Conservation (phyloP, 352 stramenopile genomes). For the Globisporangium abappressorium region DNA sequence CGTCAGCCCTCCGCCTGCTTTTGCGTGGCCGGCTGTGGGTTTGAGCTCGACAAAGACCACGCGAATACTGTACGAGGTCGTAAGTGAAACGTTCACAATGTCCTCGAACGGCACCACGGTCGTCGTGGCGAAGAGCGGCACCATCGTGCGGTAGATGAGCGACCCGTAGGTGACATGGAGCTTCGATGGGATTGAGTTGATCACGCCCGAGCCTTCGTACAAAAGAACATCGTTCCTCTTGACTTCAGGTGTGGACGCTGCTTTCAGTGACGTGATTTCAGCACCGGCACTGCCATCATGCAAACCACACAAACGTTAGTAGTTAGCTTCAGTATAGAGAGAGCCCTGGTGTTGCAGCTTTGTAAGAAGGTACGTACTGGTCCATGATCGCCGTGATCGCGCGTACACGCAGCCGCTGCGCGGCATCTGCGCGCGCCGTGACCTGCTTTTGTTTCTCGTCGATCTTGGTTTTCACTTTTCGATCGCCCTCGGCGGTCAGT, state of each 20-base stretch:
- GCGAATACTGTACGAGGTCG: constrained; percentile 64
- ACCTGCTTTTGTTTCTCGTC: constrained; percentile 81
- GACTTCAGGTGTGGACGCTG: constrained; percentile 14
- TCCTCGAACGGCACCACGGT: constrained; percentile 62
- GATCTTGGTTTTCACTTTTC: constrained; percentile 64
- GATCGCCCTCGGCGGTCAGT: constrained; percentile 51
- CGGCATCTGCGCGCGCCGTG: constrained; percentile 48
- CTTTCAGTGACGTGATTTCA: constrained; percentile 43
- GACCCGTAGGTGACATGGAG: constrained; percentile 76
- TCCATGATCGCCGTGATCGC: constrained; percentile 63
- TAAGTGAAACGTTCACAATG: constrained; percentile 47
- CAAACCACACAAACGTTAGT: neutral
- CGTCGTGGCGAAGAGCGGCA: constrained; percentile 69
- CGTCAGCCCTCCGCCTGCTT: constrained; percentile 42
- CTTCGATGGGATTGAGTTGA: constrained; percentile 67
- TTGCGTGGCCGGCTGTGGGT: constrained; percentile 30
- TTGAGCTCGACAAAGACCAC: constrained; percentile 54
- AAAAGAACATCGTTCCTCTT: constrained; percentile 67
- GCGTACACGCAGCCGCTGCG: constrained; percentile 51
- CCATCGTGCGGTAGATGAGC: constrained; percentile 73
- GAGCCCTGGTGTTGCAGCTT: neutral
- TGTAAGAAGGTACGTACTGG: constrained; percentile 36
- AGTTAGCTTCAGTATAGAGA: neutral
- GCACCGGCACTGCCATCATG: constrained; percentile 34
- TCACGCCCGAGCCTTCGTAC: constrained; percentile 73